Evolutionary conservation across 2,329 filamentous ascomycete genomes (phyloP), one percentile per base, ranked within the genome.

Genomic region (Colletotrichum sp.): DNA sequence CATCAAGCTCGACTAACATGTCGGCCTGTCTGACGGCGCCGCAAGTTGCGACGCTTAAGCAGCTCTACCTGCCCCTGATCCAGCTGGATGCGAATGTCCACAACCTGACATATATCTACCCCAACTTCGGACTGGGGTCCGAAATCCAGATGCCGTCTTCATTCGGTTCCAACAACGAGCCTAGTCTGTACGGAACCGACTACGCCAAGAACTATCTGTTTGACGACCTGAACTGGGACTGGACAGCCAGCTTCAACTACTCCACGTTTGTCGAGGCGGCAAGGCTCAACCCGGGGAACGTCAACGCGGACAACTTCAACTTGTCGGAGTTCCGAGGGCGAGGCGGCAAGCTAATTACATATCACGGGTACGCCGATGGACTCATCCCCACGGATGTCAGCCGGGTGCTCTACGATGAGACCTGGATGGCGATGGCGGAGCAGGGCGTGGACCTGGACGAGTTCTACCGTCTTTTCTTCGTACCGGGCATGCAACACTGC

Each of bases 401-500:
- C n/a, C 84, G 85, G 18, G 81, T 86, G 18, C 89, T 90, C 82
- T 90, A 90, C 81, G 82, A 88, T 55, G 84, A 88, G 68, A 86
- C 89, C 8, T 82, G 83, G 9, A 26, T 80, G 32, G 88, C 86
- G 0, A 89, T 90, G 88, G 69, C 69, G 16, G 69, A 57, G 24
- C 60, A 66, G 18, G 77, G 77, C 8, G 79, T 84, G 1, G 76
- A 81, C 0, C 59, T 75, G 22, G 62, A 76, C 62, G 86, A 88
- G 26, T 89, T 89, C 80, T 92, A 89, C 81, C 80, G 84, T 4
- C 84, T 89, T 77, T 91, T 91, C 80, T 80, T 84, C 6, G 85
- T 90, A 5, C 88, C 89, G 4, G 89, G 89, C 2, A 87, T 90
- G 83, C 83, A 82, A 22, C 90, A 91, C 79, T 92, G 90, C 72